Conservation (phyloP, 2,329 filamentous ascomycete genomes). For the Ophiostoma fasciatum region DNA sequence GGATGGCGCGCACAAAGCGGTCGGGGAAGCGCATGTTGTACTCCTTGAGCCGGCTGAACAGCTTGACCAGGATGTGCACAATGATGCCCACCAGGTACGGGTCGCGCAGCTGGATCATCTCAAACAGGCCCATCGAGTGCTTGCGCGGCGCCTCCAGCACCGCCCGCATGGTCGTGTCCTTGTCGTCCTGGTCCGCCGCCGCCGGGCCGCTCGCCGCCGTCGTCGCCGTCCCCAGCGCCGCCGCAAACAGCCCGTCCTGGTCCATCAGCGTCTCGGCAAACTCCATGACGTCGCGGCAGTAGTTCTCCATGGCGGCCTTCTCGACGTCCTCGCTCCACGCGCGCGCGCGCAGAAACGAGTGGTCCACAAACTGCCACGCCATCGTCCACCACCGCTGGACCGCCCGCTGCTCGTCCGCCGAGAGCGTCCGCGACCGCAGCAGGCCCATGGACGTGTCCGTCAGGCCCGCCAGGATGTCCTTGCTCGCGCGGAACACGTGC, state of each 20-base stretch:
- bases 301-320: slow-evolving; percentile 71
- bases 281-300: slow-evolving; percentile 90
- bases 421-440: slow-evolving; percentile 38
- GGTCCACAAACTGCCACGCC: slow-evolving; percentile 68
- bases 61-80: slow-evolving; percentile 69
- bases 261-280: slow-evolving; percentile 76
- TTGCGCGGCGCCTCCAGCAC: slow-evolving; percentile 50
- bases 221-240: slow-evolving; percentile 33
- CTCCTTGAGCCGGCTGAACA: slow-evolving; percentile 67
- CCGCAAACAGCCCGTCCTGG: slow-evolving; percentile 70
- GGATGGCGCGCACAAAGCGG: slow-evolving; percentile 35
- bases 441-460: slow-evolving; percentile 42
- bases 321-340: slow-evolving; percentile 59
- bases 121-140: slow-evolving; percentile 55
- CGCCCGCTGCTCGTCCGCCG: slow-evolving; percentile 45
- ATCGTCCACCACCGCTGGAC: slow-evolving; percentile 70
- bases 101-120: slow-evolving; percentile 84
- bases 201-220: slow-evolving; percentile 9
- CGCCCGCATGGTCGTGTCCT: slow-evolving; percentile 19
- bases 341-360: slow-evolving; percentile 72
- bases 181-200: slow-evolving; percentile 11
- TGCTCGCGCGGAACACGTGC: slow-evolving; percentile 40
- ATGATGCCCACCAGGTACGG: slow-evolving; percentile 70
- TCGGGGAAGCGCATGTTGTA: slow-evolving; percentile 56
- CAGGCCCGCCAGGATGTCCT: slow-evolving; percentile 40